A percentile compares a stretch with the other conserved stretches of the same genome.
Evolutionary conservation across 2,329 filamentous ascomycete species (phyloP).

Genomic region (Diatrype stigma): DNA sequence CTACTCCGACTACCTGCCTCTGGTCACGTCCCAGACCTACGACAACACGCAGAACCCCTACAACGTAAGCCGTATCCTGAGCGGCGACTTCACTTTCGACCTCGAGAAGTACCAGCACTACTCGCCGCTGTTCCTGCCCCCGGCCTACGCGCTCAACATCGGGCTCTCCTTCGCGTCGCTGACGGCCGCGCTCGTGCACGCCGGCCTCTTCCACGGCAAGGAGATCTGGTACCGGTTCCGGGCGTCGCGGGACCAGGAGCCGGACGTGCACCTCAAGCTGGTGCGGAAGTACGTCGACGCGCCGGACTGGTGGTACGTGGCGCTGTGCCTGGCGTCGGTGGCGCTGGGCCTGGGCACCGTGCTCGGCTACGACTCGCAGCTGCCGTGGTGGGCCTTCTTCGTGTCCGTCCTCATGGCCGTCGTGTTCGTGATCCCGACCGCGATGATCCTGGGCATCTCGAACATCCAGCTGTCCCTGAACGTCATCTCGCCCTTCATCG

Average conservation of each 20-base stretch:
- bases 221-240: constrained; percentile 42
- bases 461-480: constrained; percentile 49
- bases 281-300: constrained; percentile 51
- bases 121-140: constrained; percentile 50
- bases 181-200: constrained; percentile 38
- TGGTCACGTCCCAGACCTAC: constrained; percentile 50
- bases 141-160: constrained; percentile 42
- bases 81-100: constrained; percentile 44
- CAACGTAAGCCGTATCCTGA: constrained; percentile 48
- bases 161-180: constrained; percentile 52
- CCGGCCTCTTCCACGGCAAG: constrained; percentile 34
- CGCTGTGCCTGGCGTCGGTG: constrained; percentile 40
- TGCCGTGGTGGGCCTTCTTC: constrained; percentile 52
- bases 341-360: constrained; percentile 42
- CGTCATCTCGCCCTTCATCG: constrained; percentile 49
- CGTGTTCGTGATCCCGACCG: constrained; percentile 43
- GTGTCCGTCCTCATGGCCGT: constrained; percentile 42
- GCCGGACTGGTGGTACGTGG: constrained; percentile 52
- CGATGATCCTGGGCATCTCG: constrained; percentile 45
- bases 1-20: constrained; percentile 50
- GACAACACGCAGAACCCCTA: constrained; percentile 53
- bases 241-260: constrained; percentile 42
- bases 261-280: constrained; percentile 46
- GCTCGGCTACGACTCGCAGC: constrained; percentile 42
- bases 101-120: constrained; percentile 47